Conservation (phyloP, 768 basidiomycete species). For the Amanita subjunquillea region DNA sequence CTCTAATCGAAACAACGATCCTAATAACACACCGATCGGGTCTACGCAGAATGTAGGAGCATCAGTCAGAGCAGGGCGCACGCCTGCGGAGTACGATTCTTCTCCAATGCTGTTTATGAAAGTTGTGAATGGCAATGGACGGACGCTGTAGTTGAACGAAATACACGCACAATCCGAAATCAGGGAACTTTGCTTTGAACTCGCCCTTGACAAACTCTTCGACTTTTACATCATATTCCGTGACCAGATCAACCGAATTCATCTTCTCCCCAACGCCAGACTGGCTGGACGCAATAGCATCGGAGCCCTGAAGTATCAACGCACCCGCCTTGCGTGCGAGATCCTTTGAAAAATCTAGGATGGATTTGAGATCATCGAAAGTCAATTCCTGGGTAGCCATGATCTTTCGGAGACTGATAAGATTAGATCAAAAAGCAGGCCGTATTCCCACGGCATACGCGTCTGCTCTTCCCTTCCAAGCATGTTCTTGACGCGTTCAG, state of each 20-base stretch:
- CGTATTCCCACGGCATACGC: conserved; percentile 39
- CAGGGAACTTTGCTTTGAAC: conserved; percentile 56
- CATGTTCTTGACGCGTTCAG: conserved; percentile 94
- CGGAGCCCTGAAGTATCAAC: conserved; percentile 68
- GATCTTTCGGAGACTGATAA: conserved; percentile 12
- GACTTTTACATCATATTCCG: conserved; percentile 87
- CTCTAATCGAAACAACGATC: not conserved
- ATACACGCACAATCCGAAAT: conserved; percentile 68
- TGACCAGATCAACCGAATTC: conserved; percentile 91
- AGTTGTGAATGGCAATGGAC: not conserved
- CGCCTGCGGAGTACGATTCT: conserved; percentile 80
- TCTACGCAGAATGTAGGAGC: conserved; percentile 95
- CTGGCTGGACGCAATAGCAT: conserved; percentile 45
- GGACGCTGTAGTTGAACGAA: not conserved
- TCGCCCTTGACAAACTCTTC: conserved; percentile 74
- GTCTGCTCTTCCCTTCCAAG: conserved; percentile 23
- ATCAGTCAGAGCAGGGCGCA: conserved; percentile 61
- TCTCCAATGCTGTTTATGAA: conserved; percentile 69
- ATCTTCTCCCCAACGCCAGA: conserved; percentile 73
- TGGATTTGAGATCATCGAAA: conserved; percentile 36
- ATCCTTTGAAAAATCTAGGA: conserved; percentile 59
- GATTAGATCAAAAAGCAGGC: conserved; percentile 20
- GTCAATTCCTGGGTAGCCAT: conserved; percentile 31
- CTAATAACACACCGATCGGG: conserved; percentile 60
- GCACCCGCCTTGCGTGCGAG: conserved; percentile 69